Base-by-base conservation (phyloP, 495 filamentous ascomycete genomes). In the Barbatosphaeria neglecta region DNA sequence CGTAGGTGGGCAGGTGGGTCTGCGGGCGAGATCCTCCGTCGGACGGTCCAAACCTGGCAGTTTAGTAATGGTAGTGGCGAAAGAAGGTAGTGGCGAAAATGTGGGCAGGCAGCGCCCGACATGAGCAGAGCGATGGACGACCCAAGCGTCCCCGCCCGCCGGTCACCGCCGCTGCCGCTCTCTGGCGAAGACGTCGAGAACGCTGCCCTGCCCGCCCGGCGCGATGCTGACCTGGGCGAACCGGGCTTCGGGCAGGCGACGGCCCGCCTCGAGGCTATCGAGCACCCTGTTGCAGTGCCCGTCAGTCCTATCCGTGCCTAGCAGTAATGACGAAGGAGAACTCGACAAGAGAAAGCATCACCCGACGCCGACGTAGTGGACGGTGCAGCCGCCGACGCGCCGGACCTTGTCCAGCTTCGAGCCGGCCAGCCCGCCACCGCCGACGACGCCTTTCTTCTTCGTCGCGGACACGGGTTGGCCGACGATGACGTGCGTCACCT, bases 401-500 rank as follows among this genome's bases (percentile, higher is more conserved):
- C 61, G 57, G 44, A 95, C 83, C 62, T 95, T 84, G 59, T 97
- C 82, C 17, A 94, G 61, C 65, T 97, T 97, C 31, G 74, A 69
- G 9, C 75, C 87, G 2, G 88, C 76, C 9, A 98, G 67, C 0
- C 87, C 89, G 23, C 90, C 90, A 0, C 88, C 90, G 7, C 72
- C 74, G 11, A n/a, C n/a, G n/a, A n/a, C n/a, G 83, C 81, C 17
- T 10, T 10, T 31, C 8, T 13, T 31, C 27, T 13, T 50, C 54
- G 16, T 50, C 49, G 9, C 49, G 55, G 22, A 58, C 39, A 9
- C 60, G 66, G 27, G 56, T 46, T n/a, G 79, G 75, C 41, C 60
- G 71, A 2, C 84, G 44, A 98, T 83, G 48, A 96, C 82, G 63
- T 98, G 92, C 9, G 89, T 93, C 31, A 95, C 86, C 28, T 72